Evolutionary conservation across 768 basidiomycete species (phyloP), one percentile per base, ranked within the genome.

Genomic region (Tephrocybe sp.): DNA sequence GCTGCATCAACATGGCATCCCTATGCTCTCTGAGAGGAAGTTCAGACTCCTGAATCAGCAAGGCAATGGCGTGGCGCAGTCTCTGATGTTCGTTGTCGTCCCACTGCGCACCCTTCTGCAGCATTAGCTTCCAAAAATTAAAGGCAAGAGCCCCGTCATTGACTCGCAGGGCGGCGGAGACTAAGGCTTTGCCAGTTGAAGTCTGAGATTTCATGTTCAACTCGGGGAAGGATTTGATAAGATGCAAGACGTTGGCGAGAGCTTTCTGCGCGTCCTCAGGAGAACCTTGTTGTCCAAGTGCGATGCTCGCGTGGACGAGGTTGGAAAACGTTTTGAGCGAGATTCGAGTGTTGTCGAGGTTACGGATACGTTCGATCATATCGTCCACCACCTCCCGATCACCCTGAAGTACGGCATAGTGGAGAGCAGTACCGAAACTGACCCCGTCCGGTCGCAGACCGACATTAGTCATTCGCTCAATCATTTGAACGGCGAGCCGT

Each of bases 351-450:
- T 69, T 57, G 3, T 70, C 69, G 11, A 67, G 56, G 24, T 61
- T 56, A n/a, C 65, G 64, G 33, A 78, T 72, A 31, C 63, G 69
- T 21, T 55, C 54, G 23, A 79, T 62, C 57, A 86, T 64, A 36
- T 68, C 57, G 12, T 61, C 51, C 25, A 77, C 77, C 22, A 86
- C 64, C 24, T 68, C 62, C 41, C 57, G 50, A 46, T 84, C 73
- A 22, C 68, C 66, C 40, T 75, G 71, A 18, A 64, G 54, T 27
- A 78, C 63, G 9, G 86, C 84, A 49, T 73, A 69, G 52, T 85
- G 82, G 50, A 88, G 65, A 36, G 85, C 74, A 0, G 83, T 85
- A 24, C 81, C 83, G 63, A 76, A 81, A 36, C 79, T 76, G 29
- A 80, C 72, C 18, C 64, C 65, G 58, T 82, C 78, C 1, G 84